These are phyloP conservation scores for Geranium incanum DNA, from an alignment of 441 rosid species.

Conservation along the genomic window DNA sequence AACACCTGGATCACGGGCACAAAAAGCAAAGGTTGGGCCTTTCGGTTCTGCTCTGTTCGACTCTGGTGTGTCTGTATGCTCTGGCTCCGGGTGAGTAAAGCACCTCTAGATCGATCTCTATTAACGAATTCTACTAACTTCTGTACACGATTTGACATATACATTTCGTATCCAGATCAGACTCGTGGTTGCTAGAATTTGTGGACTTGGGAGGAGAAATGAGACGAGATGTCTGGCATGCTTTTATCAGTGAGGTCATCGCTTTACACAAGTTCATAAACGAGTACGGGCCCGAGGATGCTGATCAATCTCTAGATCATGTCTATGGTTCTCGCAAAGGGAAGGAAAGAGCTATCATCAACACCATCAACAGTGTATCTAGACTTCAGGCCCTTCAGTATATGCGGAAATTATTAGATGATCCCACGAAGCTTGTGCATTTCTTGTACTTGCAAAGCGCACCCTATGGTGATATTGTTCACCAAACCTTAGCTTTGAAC, in stretches of 20 bases:
- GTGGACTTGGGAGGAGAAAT: slow-evolving; percentile 14
- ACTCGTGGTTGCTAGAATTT: slow-evolving; percentile 75
- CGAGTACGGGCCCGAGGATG: slow-evolving; percentile 71
- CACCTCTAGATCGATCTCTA: too few species aligned
- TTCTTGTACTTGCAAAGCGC: slow-evolving; percentile 75
- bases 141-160: too few species aligned
- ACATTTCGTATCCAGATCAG: slow-evolving; percentile 28
- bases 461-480: slow-evolving; percentile 67
- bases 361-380: slow-evolving; percentile 65
- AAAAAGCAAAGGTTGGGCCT: slow-evolving; percentile 92
- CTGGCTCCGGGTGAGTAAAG: slow-evolving; percentile 28
- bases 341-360: slow-evolving; percentile 58
- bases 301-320: slow-evolving; percentile 45
- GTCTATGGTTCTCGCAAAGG: slow-evolving; percentile 82
- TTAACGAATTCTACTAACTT: too few species aligned
- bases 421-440: slow-evolving; percentile 78
- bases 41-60: slow-evolving; percentile 70
- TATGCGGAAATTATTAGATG: slow-evolving; percentile 73
- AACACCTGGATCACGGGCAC: slow-evolving; percentile 40
- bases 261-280: slow-evolving; percentile 65
- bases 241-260: slow-evolving; percentile 70
- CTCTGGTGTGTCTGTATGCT: slow-evolving; percentile 76
- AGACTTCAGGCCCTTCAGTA: slow-evolving; percentile 87
- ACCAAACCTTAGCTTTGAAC: slow-evolving; percentile 75
- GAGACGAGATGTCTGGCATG: slow-evolving; percentile 94